Percentiles rank a stretch among this genome's conserved stretches.
These are phyloP conservation scores for Stemphylium beticola DNA, from an alignment of 2,329 filamentous ascomycete species.

Conservation along the genomic window DNA sequence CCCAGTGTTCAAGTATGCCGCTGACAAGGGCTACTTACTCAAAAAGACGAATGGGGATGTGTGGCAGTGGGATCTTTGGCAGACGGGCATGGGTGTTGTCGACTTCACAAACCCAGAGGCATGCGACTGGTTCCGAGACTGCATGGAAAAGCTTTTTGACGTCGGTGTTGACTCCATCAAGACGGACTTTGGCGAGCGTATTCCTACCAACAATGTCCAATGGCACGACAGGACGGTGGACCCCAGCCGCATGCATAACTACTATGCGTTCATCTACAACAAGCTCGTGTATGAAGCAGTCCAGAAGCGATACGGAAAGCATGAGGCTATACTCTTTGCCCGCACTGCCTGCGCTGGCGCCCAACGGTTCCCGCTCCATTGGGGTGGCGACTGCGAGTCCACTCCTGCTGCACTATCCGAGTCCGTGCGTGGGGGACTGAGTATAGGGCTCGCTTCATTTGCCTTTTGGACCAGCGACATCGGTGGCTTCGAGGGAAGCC, in stretches of 20 bases:
- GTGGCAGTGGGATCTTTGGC: slow-evolving; percentile 80
- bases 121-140: slow-evolving; percentile 67
- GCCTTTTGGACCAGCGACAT: slow-evolving; percentile 75
- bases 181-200: slow-evolving; percentile 77
- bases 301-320: slow-evolving; percentile 57
- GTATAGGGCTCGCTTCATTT: slow-evolving; percentile 68
- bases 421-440: slow-evolving; percentile 69
- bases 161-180: slow-evolving; percentile 75
- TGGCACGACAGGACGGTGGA: slow-evolving; percentile 68
- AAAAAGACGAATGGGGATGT: slow-evolving; percentile 72
- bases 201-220: slow-evolving; percentile 68
- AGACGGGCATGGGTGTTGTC: slow-evolving; percentile 75
- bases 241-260: slow-evolving; percentile 75
- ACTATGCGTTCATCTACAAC: slow-evolving; percentile 77
- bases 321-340: slow-evolving; percentile 70
- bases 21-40: slow-evolving; percentile 70
- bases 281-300: slow-evolving; percentile 71
- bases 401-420: slow-evolving; percentile 77
- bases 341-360: slow-evolving; percentile 70
- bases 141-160: slow-evolving; percentile 69
- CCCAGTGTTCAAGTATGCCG: slow-evolving; percentile 68
- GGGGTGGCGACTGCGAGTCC: slow-evolving; percentile 78
- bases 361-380: slow-evolving; percentile 68
- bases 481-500: slow-evolving; percentile 73
- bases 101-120: slow-evolving; percentile 77